Evolutionary conservation across 2,329 filamentous ascomycete genomes (phyloP).

Genomic region (Diplocarpon rosae): DNA sequence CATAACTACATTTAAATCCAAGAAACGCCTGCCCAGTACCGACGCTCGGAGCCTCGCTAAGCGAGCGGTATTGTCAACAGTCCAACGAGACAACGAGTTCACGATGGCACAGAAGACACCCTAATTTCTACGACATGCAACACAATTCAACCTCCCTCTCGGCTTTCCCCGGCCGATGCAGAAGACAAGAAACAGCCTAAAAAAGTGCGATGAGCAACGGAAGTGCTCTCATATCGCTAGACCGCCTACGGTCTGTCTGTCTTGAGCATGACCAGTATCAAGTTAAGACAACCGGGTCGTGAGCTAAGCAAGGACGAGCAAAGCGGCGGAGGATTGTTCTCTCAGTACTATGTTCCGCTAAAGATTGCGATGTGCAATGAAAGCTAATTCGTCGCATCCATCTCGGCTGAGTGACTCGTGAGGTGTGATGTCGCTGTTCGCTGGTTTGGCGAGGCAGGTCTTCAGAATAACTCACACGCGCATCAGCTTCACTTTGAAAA

Average conservation of each 20-base stretch:
- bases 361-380: slow-evolving; percentile 9
- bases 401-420: not conserved
- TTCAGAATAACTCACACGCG: not conserved
- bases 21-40: too few species aligned
- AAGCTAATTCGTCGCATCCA: not conserved
- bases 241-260: not conserved
- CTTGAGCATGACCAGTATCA: not conserved
- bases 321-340: not conserved
- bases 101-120: too few species aligned
- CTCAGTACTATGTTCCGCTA: slow-evolving; percentile 1
- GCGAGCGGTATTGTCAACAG: too few species aligned
- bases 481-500: too few species aligned
- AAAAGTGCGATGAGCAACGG: slow-evolving; percentile 12
- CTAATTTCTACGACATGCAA: too few species aligned
- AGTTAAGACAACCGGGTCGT: not conserved
- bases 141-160: too few species aligned
- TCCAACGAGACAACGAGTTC: too few species aligned
- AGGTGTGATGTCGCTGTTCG: not conserved
- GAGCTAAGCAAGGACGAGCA: not conserved
- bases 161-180: too few species aligned
- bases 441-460: not conserved
- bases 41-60: too few species aligned
- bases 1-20: too few species aligned
- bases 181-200: not conserved
- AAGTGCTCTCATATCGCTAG: not conserved